phyloP scores from a whole-genome alignment of 106 monocot genomes.

The Vanilla planifolia region DNA sequence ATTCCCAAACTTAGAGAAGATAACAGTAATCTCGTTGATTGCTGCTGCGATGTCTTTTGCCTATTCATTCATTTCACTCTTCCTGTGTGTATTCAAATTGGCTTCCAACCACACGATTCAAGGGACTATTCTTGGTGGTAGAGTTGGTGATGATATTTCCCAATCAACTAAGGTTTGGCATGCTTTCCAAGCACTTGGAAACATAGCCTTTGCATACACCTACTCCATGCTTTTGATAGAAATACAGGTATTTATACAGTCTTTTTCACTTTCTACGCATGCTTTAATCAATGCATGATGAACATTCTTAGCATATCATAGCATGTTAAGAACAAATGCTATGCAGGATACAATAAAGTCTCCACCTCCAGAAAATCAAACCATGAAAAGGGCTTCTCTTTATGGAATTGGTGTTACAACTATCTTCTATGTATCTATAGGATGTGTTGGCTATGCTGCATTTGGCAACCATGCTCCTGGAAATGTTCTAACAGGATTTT shows the following conservation, averaged over 20 bases:
- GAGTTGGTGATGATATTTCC: constrained; percentile 5
- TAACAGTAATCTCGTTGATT: constrained; percentile 34
- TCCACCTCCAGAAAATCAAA: constrained; percentile 37
- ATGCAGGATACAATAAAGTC: constrained; percentile 45
- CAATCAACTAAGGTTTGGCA: constrained; percentile 31
- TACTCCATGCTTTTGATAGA: constrained; percentile 55
- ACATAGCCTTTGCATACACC: constrained; percentile 65
- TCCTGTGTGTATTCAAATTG: constrained; percentile 21
- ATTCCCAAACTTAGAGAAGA: constrained; percentile 46
- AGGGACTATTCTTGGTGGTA: constrained; percentile 20
- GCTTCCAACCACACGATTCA: constrained; percentile 4
- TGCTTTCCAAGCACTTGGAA: constrained; percentile 54
- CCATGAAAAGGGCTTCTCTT: constrained; percentile 41
- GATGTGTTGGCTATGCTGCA: constrained; percentile 46
- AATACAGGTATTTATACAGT: constrained; percentile 37
- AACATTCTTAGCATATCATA: neutral
- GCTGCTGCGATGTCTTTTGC: constrained; percentile 57
- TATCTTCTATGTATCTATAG: constrained; percentile 34
- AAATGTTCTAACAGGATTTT: constrained; percentile 43
- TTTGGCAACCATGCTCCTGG: constrained; percentile 40
- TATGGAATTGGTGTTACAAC: constrained; percentile 33
- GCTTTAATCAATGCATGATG: no score
- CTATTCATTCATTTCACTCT: constrained; percentile 38
- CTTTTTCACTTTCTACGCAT: neutral
- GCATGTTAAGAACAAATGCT: neutral